phyloP scores from a whole-genome alignment of 2,329 filamentous ascomycete genomes.

The Diaporthe sp. region DNA sequence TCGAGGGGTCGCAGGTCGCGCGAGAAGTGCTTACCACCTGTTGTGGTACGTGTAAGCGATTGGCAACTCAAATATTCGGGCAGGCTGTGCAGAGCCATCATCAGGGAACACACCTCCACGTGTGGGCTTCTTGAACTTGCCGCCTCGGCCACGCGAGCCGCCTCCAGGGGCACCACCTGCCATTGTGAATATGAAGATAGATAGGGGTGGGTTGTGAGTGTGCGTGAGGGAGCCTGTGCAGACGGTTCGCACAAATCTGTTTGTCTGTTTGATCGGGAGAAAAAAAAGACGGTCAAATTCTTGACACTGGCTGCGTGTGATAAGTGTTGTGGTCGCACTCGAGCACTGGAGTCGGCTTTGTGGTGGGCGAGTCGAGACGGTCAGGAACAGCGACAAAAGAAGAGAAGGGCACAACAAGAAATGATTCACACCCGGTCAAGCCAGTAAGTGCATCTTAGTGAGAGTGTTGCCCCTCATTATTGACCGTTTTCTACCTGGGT shows the following conservation, averaged over 20 bases:
- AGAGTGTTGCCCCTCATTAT: background rate
- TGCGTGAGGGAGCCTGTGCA: conserved; percentile 6
- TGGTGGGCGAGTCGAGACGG: background rate
- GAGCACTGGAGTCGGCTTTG: background rate
- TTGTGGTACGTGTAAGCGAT: conserved; percentile 40
- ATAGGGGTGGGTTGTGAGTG: conserved; percentile 16
- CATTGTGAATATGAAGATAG: conserved; percentile 53
- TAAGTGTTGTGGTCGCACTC: background rate
- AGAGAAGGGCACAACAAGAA: conserved; percentile 5
- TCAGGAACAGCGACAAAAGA: background rate
- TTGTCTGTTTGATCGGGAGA: background rate
- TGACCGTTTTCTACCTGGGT: conserved; percentile 12
- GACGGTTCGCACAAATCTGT: conserved; percentile 9
- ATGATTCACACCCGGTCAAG: conserved; percentile 27
- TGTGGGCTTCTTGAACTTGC: conserved; percentile 95
- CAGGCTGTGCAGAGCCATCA: background rate
- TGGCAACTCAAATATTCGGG: background rate
- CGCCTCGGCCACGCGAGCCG: conserved; percentile 81
- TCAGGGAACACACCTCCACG: conserved; percentile 77
- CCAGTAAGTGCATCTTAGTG: background rate
- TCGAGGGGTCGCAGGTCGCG: conserved; percentile 90
- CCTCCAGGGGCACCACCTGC: conserved; percentile 59
- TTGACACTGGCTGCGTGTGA: background rate
- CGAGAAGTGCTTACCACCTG: conserved; percentile 96
- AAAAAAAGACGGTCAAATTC: background rate